Percentiles rank a stretch among this genome's conserved stretches.
Evolutionary conservation across 2,329 filamentous ascomycete species (phyloP).

Genomic region (Epichloe uncinata): DNA sequence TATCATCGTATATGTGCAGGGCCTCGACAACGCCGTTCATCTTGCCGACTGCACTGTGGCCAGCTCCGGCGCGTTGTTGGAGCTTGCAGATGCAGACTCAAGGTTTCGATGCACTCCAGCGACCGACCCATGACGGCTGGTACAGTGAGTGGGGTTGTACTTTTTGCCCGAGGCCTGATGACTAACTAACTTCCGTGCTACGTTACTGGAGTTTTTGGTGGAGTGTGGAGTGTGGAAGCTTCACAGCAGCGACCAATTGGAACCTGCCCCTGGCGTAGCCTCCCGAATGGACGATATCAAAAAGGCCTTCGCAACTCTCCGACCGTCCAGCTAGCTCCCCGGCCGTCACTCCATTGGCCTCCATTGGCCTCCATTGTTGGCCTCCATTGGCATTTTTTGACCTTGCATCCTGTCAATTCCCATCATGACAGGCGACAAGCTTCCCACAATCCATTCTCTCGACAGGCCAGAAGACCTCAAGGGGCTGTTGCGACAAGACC

Average conservation of each 20-base stretch:
- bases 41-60: slow-evolving; percentile 21
- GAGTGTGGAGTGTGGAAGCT: background rate
- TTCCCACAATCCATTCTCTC: slow-evolving; percentile 37
- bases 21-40: slow-evolving; percentile 89
- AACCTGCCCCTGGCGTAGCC: no score
- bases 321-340: background rate
- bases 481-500: slow-evolving; percentile 41
- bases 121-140: no score
- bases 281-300: background rate
- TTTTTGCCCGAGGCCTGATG: no score
- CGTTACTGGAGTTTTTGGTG: background rate
- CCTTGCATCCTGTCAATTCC: background rate
- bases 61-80: slow-evolving; percentile 1
- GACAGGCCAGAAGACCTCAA: slow-evolving; percentile 50
- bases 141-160: no score
- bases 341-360: background rate
- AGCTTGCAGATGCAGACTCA: background rate
- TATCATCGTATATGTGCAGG: slow-evolving; percentile 92
- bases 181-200: no score
- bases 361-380: no score
- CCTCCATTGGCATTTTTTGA: no score
- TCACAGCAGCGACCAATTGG: no score
- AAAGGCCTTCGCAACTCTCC: background rate
- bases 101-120: background rate
- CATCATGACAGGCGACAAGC: slow-evolving; percentile 24